Evolutionary conservation across 108 stramenopile genomes (phyloP).

Genomic region (Pseudonitzschia multiseries): DNA sequence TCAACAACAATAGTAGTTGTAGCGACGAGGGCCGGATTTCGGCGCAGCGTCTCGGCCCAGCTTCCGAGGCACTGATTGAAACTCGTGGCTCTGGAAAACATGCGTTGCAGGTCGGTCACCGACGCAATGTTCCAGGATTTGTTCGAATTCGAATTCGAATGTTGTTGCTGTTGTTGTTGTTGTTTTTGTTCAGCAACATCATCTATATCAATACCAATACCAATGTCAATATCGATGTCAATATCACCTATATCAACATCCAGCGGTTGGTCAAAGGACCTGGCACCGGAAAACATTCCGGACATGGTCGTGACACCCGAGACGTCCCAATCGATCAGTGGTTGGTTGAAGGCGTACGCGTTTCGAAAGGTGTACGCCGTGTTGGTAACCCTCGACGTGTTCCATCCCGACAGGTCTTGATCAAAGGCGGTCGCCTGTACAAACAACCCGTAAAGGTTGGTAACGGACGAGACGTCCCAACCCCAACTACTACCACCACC

Average conservation of each 20-base stretch:
- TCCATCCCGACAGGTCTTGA: slow-evolving; percentile 25
- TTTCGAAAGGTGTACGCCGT: slow-evolving; percentile 33
- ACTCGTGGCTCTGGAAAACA: not conserved
- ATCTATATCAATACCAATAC: too few species aligned
- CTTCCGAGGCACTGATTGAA: not conserved
- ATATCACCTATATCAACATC: not conserved
- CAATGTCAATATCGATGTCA: too few species aligned
- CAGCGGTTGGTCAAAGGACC: slow-evolving; percentile 24
- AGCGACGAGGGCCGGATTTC: too few species aligned
- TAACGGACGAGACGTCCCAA: slow-evolving; percentile 16
- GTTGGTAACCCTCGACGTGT: not conserved
- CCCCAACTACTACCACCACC: too few species aligned
- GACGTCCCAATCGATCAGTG: slow-evolving; percentile 29
- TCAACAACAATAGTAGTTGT: too few species aligned
- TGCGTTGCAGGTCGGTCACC: not conserved
- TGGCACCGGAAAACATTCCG: slow-evolving; percentile 37
- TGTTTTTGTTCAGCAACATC: too few species aligned
- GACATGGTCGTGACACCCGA: slow-evolving; percentile 26
- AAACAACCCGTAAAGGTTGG: slow-evolving; percentile 31
- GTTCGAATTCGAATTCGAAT: not conserved
- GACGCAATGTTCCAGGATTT: not conserved
- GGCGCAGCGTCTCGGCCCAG: not conserved
- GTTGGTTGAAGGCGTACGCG: slow-evolving; percentile 39
- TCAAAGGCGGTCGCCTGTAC: slow-evolving; percentile 20
- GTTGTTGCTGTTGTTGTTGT: not conserved